Evolutionary conservation across 768 basidiomycete genomes (phyloP).

Genomic region (Daedaleopsis sinensis): DNA sequence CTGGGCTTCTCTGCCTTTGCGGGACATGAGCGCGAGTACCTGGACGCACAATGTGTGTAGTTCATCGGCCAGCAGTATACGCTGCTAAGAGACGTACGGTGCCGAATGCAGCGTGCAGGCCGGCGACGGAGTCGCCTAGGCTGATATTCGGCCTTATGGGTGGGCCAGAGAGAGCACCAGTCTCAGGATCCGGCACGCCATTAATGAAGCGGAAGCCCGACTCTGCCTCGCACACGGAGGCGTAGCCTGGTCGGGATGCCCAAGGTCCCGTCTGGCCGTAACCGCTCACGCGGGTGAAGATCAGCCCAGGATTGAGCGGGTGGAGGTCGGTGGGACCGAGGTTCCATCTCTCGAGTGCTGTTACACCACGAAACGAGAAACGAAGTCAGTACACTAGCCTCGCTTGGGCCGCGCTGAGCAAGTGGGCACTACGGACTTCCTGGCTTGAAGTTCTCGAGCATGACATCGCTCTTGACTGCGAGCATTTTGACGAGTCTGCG

Average conservation of each 20-base stretch:
- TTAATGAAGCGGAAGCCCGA: conserved; percentile 77
- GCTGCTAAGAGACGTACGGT: conserved; percentile 47
- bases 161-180: conserved; percentile 57
- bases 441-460: conserved; percentile 76
- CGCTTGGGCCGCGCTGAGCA: neutral
- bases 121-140: conserved; percentile 72
- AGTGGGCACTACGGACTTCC: conserved; percentile 53
- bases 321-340: conserved; percentile 60
- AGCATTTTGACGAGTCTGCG: conserved; percentile 61
- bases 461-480: conserved; percentile 64
- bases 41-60: conserved; percentile 21
- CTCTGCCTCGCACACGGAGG: conserved; percentile 77
- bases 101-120: conserved; percentile 73
- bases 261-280: conserved; percentile 79
- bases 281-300: conserved; percentile 86
- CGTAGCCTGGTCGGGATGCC: conserved; percentile 70
- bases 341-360: conserved; percentile 73
- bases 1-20: conserved; percentile 37
- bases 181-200: conserved; percentile 58
- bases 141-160: conserved; percentile 75
- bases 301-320: conserved; percentile 82
- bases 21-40: conserved; percentile 64
- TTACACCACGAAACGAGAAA: neutral
- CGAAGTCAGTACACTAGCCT: neutral
- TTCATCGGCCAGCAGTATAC: neutral